phyloP scores from a whole-genome alignment of 2,329 filamentous ascomycete genomes.

The Bipolaris bicolor region DNA sequence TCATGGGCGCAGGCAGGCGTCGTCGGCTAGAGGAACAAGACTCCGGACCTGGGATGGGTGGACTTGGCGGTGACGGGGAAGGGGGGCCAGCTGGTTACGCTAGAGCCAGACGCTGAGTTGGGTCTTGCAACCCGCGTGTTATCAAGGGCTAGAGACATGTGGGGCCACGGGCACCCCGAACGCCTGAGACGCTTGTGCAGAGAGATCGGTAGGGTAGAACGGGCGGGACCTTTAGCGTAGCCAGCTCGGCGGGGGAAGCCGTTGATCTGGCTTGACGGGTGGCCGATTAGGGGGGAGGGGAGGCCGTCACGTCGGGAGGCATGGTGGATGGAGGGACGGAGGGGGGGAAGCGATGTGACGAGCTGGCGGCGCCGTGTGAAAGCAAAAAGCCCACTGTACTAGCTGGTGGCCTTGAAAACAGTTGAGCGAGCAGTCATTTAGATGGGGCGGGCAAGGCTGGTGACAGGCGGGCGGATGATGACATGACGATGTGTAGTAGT shows the following conservation, averaged over 20 bases:
- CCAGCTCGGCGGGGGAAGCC: constrained; percentile 11
- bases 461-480: not conserved
- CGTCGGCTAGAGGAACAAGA: constrained; percentile 37
- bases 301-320: not conserved
- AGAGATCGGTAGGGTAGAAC: constrained; percentile 24
- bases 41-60: constrained; percentile 27
- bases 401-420: not conserved
- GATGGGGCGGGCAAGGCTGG: constrained; percentile 2
- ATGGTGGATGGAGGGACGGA: not conserved
- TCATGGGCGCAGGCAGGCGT: constrained; percentile 38
- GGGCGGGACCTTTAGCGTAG: constrained; percentile 31
- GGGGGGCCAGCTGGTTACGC: constrained; percentile 21
- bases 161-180: constrained; percentile 36
- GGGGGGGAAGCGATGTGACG: not conserved
- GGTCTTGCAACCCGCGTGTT: constrained; percentile 37
- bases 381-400: not conserved
- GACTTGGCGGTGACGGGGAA: constrained; percentile 32
- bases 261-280: constrained; percentile 10
- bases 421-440: not conserved
- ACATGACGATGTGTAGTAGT: constrained; percentile 7
- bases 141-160: constrained; percentile 28
- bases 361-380: not conserved
- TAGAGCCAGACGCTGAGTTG: constrained; percentile 29
- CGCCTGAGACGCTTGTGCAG: constrained; percentile 20
- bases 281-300: not conserved